Base-by-base conservation (phyloP, 805 yeast genomes). In the Brettanomyces bruxellensis region DNA sequence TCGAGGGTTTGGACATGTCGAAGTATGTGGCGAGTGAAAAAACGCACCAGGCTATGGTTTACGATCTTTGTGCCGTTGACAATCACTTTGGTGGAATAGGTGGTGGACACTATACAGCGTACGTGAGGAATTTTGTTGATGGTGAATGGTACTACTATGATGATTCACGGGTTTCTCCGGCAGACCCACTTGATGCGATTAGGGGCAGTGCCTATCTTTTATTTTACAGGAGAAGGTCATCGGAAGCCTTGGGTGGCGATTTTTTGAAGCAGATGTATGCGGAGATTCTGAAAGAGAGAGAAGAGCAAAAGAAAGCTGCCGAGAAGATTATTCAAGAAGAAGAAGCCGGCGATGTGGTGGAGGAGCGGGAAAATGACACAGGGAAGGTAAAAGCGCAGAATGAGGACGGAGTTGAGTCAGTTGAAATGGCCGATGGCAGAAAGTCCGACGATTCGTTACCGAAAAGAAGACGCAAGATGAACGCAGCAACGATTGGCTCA, bases 61-160 rank as follows among this genome's bases (percentile, higher is more conserved):
- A 91, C 63, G 98, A 93, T 60, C 68, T 93, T 51, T 73, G 86
- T 55, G 98, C 93, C 0, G 96, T 93, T 23, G 98, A 90, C 61
- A 93, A 91, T 61, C 99, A 93, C 60, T 89, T 74, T 61, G 99
- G 98, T 44, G 96, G 97, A 0, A 69, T 91, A 18, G 97, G 98
- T 0, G 98, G 98, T 4, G 98, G 99, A 2, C 98, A 93, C 68
- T 91, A 93, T 64, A 93, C 99, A 1, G 86, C 98, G 0, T 83
- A 80, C 57, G 96, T 78, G 0, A 84, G 83, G 61, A 90, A 90
- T 58, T 82, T 79, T 61, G 71, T 78, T 39, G 95, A 86, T 57
- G 68, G 68, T 22, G 71, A 78, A 48, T 93, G 98, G 98, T 88
- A 89, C 60, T 85, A 89, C 60, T 91, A 75, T 61, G 90, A 91